Percentiles rank a stretch among this genome's conserved stretches.
Evolutionary conservation across 306 rosid species (phyloP).

Genomic region (Acacia acuminata): DNA sequence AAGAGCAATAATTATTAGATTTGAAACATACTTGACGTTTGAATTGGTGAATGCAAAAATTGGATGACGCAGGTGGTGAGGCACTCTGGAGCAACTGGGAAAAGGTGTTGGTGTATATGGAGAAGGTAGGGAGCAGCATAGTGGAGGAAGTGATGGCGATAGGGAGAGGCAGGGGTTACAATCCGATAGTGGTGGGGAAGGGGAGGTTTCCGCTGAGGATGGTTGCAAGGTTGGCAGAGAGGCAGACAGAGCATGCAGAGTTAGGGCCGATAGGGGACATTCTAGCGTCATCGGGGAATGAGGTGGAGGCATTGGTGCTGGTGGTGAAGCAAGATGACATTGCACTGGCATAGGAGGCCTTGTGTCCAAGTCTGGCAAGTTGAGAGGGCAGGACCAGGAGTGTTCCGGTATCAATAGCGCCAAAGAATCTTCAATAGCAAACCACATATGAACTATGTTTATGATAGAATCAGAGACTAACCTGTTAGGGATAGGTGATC

Average conservation of each 20-base stretch:
- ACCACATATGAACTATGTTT: too few species aligned
- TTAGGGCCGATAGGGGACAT: conserved; percentile 82
- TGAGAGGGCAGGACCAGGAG: background rate
- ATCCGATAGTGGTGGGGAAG: conserved; percentile 68
- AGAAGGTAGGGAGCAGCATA: conserved; percentile 49
- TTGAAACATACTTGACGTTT: too few species aligned
- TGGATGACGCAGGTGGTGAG: conserved; percentile 53
- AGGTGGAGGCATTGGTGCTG: conserved; percentile 53
- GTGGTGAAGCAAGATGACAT: conserved; percentile 75
- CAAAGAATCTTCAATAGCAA: background rate
- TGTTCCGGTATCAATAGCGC: background rate
- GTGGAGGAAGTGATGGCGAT: conserved; percentile 59
- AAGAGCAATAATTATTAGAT: too few species aligned
- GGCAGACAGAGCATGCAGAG: conserved; percentile 62
- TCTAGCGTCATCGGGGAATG: conserved; percentile 51
- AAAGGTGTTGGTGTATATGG: conserved; percentile 50
- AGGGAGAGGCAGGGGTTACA: conserved; percentile 47
- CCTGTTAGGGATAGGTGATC: too few species aligned
- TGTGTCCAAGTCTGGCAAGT: conserved; percentile 7
- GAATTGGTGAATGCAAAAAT: conserved; percentile 29
- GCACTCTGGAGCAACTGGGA: conserved; percentile 53
- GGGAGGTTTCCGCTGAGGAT: conserved; percentile 63
- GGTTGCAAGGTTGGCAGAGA: conserved; percentile 47
- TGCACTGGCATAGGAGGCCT: conserved; percentile 46
- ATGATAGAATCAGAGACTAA: too few species aligned